Evolutionary conservation across 371 early-diverging fungal species (phyloP), one percentile per base, ranked within the genome.

Genomic region (Capniomyces stellatus): DNA sequence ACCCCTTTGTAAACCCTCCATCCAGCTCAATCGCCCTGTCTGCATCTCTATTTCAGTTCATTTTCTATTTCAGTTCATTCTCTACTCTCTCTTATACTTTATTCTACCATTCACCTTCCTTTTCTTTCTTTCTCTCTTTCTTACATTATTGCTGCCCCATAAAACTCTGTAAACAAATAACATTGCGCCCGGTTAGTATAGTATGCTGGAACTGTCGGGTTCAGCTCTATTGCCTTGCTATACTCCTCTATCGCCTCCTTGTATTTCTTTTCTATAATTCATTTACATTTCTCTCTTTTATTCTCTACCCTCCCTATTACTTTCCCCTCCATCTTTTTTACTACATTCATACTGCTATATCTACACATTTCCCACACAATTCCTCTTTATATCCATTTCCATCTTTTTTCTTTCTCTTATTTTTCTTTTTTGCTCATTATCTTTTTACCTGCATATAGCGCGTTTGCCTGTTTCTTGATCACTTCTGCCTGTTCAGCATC

Each of bases 171-270:
- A 49, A 81, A 77, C 21, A 89, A 75, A 66, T 92, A 80, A 41
- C 89, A 89, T 57, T 92, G 83, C 2, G 93, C 89, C 27, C 98
- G 77, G 66, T 97, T 97, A 28, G 90, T 76, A 58, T 86, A 93
- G 66, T 82, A 91, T 21, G 83, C 82, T 3, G 91, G 79, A 0
- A 85, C 83, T 19, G 74, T 74, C 18, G 90, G 84, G 63, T 93
- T 82, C 23, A 79, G 75, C 43, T 82, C 81, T 30, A 88, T 79
- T 25, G 97, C 94, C 49, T 79, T 77, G 1, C 81, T 69, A 61
- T 78, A 94, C 49, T 83, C 78, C 40, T 64, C 67, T 13, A 67
- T 64, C 18, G 67, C 67, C 43, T 67, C 64, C 35, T 52, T 55
- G 54, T 69, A 67, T 29, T 60, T 61, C 44, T 64, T 69, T 54